These are phyloP conservation scores for Pythium biforme DNA, from an alignment of 352 stramenopile genomes.

Conservation along the genomic window DNA sequence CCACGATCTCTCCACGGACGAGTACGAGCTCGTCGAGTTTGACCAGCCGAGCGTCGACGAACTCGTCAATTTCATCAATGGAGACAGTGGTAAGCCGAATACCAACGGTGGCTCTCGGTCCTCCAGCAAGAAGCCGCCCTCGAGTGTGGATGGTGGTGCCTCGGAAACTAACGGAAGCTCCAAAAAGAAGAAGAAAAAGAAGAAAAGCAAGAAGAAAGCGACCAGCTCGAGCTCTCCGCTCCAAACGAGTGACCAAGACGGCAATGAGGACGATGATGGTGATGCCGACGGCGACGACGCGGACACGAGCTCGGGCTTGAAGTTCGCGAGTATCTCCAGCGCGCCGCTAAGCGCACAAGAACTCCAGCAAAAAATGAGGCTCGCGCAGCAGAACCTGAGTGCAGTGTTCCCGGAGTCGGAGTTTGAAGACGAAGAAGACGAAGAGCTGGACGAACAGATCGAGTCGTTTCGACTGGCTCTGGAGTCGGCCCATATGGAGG, in stretches of 20 bases:
- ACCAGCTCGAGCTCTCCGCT: constrained; percentile 19
- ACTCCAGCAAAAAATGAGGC: constrained; percentile 61
- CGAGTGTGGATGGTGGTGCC: constrained; percentile 18
- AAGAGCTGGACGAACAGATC: constrained; percentile 72
- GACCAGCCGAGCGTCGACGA: constrained; percentile 82
- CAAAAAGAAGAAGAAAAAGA: constrained; percentile 77
- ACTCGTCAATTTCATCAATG: constrained; percentile 82
- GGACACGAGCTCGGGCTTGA: neutral
- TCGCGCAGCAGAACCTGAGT: constrained; percentile 68
- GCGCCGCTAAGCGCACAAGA: constrained; percentile 7
- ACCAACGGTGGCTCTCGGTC: constrained; percentile 19
- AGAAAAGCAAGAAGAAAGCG: constrained; percentile 65
- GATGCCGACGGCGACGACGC: constrained; percentile 16
- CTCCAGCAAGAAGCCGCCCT: constrained; percentile 20
- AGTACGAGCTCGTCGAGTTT: constrained; percentile 80
- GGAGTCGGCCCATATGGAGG: constrained; percentile 69
- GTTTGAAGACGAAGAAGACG: constrained; percentile 80
- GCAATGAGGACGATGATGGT: constrained; percentile 19
- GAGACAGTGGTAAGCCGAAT: constrained; percentile 34
- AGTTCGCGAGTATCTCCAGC: neutral
- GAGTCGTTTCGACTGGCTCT: constrained; percentile 76
- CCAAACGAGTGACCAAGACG: constrained; percentile 17
- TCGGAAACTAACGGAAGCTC: constrained; percentile 11
- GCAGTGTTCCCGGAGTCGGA: constrained; percentile 79
- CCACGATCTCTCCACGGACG: constrained; percentile 71